A percentile compares a stretch with the other conserved stretches of the same genome.
Evolutionary conservation across 139 green algal genomes (phyloP).

Genomic region (Dunaliella primolecta): DNA sequence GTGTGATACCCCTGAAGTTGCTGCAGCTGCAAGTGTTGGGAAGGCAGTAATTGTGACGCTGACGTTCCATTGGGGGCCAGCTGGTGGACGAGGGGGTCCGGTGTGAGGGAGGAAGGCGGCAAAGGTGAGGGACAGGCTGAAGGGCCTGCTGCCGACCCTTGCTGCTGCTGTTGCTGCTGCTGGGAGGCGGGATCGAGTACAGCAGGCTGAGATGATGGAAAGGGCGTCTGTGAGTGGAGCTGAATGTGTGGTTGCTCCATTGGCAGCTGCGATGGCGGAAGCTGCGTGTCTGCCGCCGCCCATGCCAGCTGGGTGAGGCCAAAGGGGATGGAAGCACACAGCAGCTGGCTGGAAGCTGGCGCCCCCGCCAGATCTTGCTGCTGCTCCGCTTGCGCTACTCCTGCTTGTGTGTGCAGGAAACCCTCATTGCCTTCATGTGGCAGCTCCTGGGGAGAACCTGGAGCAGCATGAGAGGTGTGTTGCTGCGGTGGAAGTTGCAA

Average conservation of each 20-base stretch:
- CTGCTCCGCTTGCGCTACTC: too few relatives aligned
- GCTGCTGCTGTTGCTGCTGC: conserved; percentile 2
- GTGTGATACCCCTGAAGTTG: not conserved
- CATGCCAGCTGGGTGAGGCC: not conserved
- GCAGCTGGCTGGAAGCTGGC: not conserved
- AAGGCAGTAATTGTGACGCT: not conserved
- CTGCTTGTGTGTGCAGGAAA: too few relatives aligned
- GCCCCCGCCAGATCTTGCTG: too few relatives aligned
- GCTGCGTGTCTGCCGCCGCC: not conserved
- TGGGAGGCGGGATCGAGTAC: conserved; percentile 45
- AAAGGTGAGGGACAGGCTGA: too few relatives aligned
- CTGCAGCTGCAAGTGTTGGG: conserved; percentile 3
- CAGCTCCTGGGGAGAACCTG: too few relatives aligned
- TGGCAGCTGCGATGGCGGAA: not conserved
- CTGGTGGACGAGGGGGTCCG: too few relatives aligned
- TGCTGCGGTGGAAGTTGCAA: too few relatives aligned
- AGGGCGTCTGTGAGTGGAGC: conserved; percentile 37
- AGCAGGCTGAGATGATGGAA: too few relatives aligned
- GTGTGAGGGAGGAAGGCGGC: too few relatives aligned
- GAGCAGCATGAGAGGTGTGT: too few relatives aligned
- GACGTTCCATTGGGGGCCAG: too few relatives aligned
- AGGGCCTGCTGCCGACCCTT: not conserved
- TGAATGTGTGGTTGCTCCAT: not conserved
- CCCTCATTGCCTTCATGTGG: too few relatives aligned
- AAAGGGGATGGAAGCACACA: not conserved